Conservation (phyloP, 805 yeast genomes). For the Candida palmyrensis region DNA sequence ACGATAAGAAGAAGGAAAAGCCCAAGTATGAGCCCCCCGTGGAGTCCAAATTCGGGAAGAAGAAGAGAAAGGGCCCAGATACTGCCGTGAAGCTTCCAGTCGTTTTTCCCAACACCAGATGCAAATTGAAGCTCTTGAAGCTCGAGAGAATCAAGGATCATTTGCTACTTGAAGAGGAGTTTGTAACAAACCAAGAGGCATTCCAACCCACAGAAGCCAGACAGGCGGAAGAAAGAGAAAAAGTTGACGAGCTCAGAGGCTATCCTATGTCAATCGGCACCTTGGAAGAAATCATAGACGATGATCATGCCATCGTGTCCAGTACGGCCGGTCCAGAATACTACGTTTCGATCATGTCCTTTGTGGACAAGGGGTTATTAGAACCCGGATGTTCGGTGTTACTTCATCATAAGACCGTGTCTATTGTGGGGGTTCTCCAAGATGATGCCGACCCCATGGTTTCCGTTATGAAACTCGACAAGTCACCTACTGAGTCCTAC, state of each 20-base stretch:
- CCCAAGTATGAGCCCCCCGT: slow-evolving; percentile 99
- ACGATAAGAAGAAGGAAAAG: slow-evolving; percentile 68
- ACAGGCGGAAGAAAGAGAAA: slow-evolving; percentile 93
- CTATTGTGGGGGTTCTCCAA: slow-evolving; percentile 95
- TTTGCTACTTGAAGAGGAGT: slow-evolving; percentile 89
- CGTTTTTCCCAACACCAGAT: slow-evolving; percentile 89
- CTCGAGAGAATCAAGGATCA: slow-evolving; percentile 97
- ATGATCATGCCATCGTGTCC: slow-evolving; percentile 97
- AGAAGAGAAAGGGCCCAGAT: slow-evolving; percentile 89
- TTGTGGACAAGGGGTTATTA: slow-evolving; percentile 91
- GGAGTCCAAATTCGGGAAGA: slow-evolving; percentile 87
- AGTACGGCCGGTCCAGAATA: slow-evolving; percentile 96
- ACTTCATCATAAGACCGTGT: slow-evolving; percentile 91
- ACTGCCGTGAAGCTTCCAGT: slow-evolving; percentile 80
- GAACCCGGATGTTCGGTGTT: slow-evolving; percentile 97
- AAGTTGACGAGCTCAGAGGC: slow-evolving; percentile 93
- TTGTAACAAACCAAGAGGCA: slow-evolving; percentile 89
- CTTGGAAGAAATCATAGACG: slow-evolving; percentile 94
- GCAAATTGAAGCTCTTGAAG: slow-evolving; percentile 83
- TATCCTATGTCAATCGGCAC: slow-evolving; percentile 96
- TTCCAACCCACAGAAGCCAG: slow-evolving; percentile 95
- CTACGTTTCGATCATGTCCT: slow-evolving; percentile 91
- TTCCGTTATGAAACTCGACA: slow-evolving; percentile 94
- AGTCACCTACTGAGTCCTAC: slow-evolving; percentile 94
- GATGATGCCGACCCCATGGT: slow-evolving; percentile 99